A percentile compares a stretch with the other conserved stretches of the same genome.
These are phyloP conservation scores for Dactylonectria macrodidyma DNA, from an alignment of 2,329 filamentous ascomycete species.

Conservation along the genomic window DNA sequence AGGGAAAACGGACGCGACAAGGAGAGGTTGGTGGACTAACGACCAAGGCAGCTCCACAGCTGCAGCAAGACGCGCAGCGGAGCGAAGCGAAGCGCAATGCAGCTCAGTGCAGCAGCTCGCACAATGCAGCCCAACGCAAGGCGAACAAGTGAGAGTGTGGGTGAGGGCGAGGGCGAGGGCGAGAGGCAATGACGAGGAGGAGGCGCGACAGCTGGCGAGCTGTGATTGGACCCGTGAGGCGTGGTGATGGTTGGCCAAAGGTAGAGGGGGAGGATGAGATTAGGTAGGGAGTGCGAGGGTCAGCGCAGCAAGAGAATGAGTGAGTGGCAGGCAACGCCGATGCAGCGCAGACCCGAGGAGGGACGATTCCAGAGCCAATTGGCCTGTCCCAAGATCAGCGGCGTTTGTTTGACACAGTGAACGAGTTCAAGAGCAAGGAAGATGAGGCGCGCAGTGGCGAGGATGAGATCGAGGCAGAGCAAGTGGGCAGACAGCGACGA, in stretches of 20 bases:
- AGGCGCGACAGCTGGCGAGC: constrained; percentile 54
- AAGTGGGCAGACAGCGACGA: constrained; percentile 10
- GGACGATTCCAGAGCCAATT: constrained; percentile 43
- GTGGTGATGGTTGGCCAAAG: constrained; percentile 42
- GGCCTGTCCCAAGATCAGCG: constrained; percentile 39
- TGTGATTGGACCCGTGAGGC: constrained; percentile 51
- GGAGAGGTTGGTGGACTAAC: constrained; percentile 47
- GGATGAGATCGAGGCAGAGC: not conserved
- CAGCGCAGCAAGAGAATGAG: constrained; percentile 43
- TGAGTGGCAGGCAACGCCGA: constrained; percentile 44
- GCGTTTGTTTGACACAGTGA: constrained; percentile 28
- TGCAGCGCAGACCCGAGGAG: constrained; percentile 34
- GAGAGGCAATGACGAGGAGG: constrained; percentile 43
- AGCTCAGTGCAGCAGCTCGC: constrained; percentile 43
- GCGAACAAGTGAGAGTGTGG: constrained; percentile 36
- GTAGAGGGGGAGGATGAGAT: constrained; percentile 40
- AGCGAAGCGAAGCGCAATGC: constrained; percentile 43
- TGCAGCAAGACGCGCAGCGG: constrained; percentile 42
- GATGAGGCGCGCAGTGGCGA: constrained; percentile 12
- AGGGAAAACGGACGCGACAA: constrained; percentile 39
- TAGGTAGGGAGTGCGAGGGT: constrained; percentile 34
- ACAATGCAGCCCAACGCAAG: constrained; percentile 48
- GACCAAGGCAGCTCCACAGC: constrained; percentile 45
- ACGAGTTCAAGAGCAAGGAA: constrained; percentile 7
- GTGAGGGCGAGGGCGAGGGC: constrained; percentile 29